A percentile compares a stretch with the other conserved stretches of the same genome.
These are phyloP conservation scores for Lentinula sp. DNA, from an alignment of 768 basidiomycete genomes.

Conservation along the genomic window DNA sequence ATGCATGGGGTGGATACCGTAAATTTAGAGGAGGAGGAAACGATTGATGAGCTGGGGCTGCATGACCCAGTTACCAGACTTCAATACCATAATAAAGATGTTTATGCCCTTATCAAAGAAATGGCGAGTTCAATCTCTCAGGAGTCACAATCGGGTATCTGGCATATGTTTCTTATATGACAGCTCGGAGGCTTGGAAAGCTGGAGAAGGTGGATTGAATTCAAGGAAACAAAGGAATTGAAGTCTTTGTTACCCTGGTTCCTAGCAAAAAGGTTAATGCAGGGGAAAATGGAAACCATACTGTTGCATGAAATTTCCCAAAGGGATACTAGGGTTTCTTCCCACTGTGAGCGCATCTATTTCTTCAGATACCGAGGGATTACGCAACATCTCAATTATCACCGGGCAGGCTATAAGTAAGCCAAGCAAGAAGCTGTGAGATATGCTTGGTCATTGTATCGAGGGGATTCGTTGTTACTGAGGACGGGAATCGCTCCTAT, in stretches of 20 bases:
- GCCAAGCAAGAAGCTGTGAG: neutral
- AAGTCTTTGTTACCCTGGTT: neutral
- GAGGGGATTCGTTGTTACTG: neutral
- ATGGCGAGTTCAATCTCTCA: slow-evolving; percentile 37
- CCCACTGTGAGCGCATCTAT: neutral
- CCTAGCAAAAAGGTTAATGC: neutral
- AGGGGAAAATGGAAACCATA: neutral
- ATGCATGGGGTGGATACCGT: too few relatives aligned
- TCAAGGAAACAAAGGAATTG: neutral
- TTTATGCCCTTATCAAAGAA: slow-evolving; percentile 75
- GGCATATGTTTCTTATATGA: slow-evolving; percentile 18
- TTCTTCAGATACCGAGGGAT: neutral
- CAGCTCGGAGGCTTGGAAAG: slow-evolving; percentile 6
- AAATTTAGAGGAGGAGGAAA: too few relatives aligned
- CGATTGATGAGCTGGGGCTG: too few relatives aligned
- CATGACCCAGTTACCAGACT: slow-evolving; percentile 74
- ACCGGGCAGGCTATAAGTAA: neutral
- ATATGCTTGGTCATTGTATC: neutral
- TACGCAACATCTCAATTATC: neutral
- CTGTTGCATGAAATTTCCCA: too few relatives aligned
- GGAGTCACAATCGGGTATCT: slow-evolving; percentile 20
- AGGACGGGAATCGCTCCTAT: neutral
- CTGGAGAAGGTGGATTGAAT: neutral
- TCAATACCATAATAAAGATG: slow-evolving; percentile 79
- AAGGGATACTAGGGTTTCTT: too few relatives aligned